phyloP scores from a whole-genome alignment of 2,329 filamentous ascomycete species.

The Phaeosphaeriaceae sp. region DNA sequence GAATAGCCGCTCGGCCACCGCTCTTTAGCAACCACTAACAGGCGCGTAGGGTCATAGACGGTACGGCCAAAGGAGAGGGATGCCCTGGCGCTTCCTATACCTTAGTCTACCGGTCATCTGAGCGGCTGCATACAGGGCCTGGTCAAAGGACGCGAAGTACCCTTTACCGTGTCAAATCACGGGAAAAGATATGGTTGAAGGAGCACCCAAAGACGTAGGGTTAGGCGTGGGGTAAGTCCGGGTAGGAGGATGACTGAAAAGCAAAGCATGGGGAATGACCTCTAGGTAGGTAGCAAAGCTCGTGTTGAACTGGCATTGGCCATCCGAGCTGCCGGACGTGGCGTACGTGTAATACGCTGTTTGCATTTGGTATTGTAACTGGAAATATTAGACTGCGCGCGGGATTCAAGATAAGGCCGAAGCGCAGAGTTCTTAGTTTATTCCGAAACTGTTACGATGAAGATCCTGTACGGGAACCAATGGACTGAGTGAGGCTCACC shows the following conservation, averaged over 20 bases:
- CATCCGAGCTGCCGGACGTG: constrained; percentile 10
- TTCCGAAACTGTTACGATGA: no score
- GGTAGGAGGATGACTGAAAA: constrained; percentile 25
- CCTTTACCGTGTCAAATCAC: constrained; percentile 25
- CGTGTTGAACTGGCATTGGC: constrained; percentile 27
- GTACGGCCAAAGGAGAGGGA: constrained; percentile 1
- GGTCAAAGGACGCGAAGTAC: constrained; percentile 14
- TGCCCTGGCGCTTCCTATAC: constrained; percentile 1
- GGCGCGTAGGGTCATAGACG: constrained; percentile 1
- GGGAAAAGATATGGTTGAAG: neutral
- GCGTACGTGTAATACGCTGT: constrained; percentile 19
- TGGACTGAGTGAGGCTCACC: constrained; percentile 32
- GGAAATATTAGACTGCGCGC: constrained; percentile 20
- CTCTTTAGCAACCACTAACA: constrained; percentile 21
- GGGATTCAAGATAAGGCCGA: constrained; percentile 33
- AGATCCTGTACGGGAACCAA: constrained; percentile 27
- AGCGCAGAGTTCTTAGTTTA: neutral
- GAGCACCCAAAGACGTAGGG: no score
- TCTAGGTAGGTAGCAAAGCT: constrained; percentile 10
- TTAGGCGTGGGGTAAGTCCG: constrained; percentile 17
- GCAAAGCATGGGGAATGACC: constrained; percentile 16
- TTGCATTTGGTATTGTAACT: constrained; percentile 20
- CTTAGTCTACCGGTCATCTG: constrained; percentile 28
- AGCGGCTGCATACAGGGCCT: constrained; percentile 21
- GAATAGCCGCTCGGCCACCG: constrained; percentile 25